phyloP scores from a whole-genome alignment of 805 yeast genomes.

The Pichia occidentalis region DNA sequence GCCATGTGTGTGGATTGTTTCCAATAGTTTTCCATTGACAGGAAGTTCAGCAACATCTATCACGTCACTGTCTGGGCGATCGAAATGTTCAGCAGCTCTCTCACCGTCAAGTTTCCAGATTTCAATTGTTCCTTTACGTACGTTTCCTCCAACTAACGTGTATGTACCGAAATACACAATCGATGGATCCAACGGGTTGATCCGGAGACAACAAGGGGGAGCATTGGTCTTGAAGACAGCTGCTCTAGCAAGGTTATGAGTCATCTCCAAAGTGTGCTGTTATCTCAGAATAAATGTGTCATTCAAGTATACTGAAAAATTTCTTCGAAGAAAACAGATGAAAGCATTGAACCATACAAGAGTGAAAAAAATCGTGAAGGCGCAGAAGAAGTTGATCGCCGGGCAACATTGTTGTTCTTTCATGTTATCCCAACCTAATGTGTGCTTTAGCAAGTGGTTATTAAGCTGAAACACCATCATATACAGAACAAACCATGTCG shows the following conservation, averaged over 20 bases:
- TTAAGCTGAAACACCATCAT: neutral
- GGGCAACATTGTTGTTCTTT: too few species aligned
- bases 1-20: constrained; percentile 35
- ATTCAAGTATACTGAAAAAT: too few species aligned
- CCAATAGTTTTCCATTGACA: constrained; percentile 1
- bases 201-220: constrained; percentile 81
- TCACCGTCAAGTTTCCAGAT: constrained; percentile 25
- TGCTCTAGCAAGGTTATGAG: constrained; percentile 17
- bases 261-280: constrained; percentile 2
- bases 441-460: neutral
- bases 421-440: too few species aligned
- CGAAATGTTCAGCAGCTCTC: constrained; percentile 4
- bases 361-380: too few species aligned
- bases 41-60: constrained; percentile 2
- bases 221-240: constrained; percentile 38
- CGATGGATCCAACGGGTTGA: constrained; percentile 43
- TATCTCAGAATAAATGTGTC: too few species aligned
- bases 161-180: constrained; percentile 73
- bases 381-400: too few species aligned
- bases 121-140: constrained; percentile 58
- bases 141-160: constrained; percentile 53
- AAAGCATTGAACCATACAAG: too few species aligned
- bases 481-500: constrained; percentile 1
- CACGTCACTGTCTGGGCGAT: constrained; percentile 10
- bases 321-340: too few species aligned